Base-by-base conservation (phyloP, 129 eudicot species). In the Centella asiatica region DNA sequence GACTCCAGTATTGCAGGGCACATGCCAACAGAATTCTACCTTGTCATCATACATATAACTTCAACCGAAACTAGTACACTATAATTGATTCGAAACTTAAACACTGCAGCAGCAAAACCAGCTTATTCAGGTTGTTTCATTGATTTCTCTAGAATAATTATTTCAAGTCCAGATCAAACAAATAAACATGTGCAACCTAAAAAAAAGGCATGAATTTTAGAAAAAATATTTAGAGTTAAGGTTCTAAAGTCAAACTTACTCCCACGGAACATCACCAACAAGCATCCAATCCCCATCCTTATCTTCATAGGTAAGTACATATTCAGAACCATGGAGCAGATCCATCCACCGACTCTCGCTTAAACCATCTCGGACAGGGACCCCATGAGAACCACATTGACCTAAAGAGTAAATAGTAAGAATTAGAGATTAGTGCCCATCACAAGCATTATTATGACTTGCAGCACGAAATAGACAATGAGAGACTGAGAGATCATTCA, bases 251-350 rank as follows among this genome's bases (percentile, higher is more conserved):
- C 46, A 45, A 26, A 73, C 94, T 76, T 85, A 85, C 88, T 85
- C 77, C 88, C 94, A 85, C 1, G 88, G 94, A 70, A 85, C 94
- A 68, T 81, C 94, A 60, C 94, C 94, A 59, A 85, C 94, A 45
- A 85, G 85, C 94, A 85, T 85, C 87, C 83, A 81, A 37, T 81
- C 94, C 15, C 81, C 88, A 70, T 85, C 94, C 60, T 81, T 78
- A 70, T 85, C 94, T 78, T 85, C 94, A 26, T 81, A 85, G 50
- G 94, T 81, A 24, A 81, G 75, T 31, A 81, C 88, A 57, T 75
- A 81, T 55, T 85, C 85, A 19, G 88, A 85, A 67, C 80, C 78
- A 60, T 76, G 78, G 4, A 74, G 80, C 42, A 75, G 76, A 56
- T 85, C 88, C 72, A 66, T 79, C 15, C 75, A 56, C 25, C 77